Evolutionary conservation across 2,329 filamentous ascomycete species (phyloP).

Genomic region (Sclerotinia nivalis): DNA sequence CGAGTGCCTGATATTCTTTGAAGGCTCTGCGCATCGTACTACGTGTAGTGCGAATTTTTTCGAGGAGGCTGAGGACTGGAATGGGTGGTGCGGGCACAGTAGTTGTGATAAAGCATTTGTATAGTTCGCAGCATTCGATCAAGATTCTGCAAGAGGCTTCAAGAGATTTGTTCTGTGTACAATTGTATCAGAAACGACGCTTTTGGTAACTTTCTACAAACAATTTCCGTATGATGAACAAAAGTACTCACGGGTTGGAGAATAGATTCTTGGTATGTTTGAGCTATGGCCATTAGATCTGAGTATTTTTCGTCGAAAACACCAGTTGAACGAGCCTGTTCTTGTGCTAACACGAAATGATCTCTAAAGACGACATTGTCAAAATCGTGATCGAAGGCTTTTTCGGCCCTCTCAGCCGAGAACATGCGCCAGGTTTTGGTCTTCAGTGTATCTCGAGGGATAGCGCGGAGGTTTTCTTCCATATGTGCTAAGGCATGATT

Average conservation of each 20-base stretch:
- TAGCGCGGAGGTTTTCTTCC: constrained; percentile 25
- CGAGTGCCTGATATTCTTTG: constrained; percentile 26
- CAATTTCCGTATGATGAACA: neutral
- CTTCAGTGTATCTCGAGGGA: constrained; percentile 19
- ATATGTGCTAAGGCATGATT: constrained; percentile 24
- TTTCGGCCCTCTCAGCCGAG: constrained; percentile 14
- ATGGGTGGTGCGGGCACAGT: constrained; percentile 3
- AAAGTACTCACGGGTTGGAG: constrained; percentile 19
- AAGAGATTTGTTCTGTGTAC: constrained; percentile 25
- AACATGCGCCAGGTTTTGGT: constrained; percentile 27
- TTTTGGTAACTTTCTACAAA: neutral
- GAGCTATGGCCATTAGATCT: constrained; percentile 20
- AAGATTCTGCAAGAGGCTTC: constrained; percentile 27
- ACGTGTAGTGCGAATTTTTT: constrained; percentile 26
- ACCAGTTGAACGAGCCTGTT: constrained; percentile 17
- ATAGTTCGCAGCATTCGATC: constrained; percentile 27
- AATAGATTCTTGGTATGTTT: constrained; percentile 19
- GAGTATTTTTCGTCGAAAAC: constrained; percentile 19
- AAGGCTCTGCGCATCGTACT: constrained; percentile 29
- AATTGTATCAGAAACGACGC: neutral
- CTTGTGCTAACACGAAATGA: constrained; percentile 21
- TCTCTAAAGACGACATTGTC: constrained; percentile 21
- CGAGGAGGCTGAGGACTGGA: constrained; percentile 23
- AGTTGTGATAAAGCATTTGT: constrained; percentile 26
- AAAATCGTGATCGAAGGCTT: constrained; percentile 17